phyloP scores from a whole-genome alignment of 2,329 filamentous ascomycete species.

The Botrytis squamosa region DNA sequence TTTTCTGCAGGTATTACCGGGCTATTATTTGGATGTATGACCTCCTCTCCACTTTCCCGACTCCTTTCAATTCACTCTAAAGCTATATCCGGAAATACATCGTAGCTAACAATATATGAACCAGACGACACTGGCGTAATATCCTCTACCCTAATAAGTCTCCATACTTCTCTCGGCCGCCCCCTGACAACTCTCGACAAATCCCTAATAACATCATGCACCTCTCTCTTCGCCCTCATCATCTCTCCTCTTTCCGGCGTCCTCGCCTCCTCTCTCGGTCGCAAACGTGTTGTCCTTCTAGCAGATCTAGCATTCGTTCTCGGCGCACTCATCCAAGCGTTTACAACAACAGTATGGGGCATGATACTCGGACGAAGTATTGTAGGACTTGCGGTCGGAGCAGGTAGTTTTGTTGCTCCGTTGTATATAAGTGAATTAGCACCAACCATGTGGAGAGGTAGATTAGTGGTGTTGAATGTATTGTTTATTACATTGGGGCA shows the following conservation, averaged over 20 bases:
- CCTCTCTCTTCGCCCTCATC: constrained; percentile 63
- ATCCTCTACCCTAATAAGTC: constrained; percentile 64
- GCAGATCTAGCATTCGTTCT: constrained; percentile 66
- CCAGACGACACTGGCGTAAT: constrained; percentile 52
- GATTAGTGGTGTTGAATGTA: constrained; percentile 77
- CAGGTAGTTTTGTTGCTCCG: constrained; percentile 78
- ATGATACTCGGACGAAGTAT: constrained; percentile 70
- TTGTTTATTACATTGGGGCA: constrained; percentile 86
- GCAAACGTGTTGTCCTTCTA: constrained; percentile 60
- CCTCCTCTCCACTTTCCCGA: neutral
- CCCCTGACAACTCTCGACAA: constrained; percentile 63
- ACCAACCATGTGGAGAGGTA: constrained; percentile 71
- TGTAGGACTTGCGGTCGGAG: constrained; percentile 71
- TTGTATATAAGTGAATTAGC: constrained; percentile 86
- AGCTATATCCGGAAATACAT: neutral
- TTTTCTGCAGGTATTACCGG: constrained; percentile 66
- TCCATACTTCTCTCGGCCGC: constrained; percentile 56
- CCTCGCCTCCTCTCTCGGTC: constrained; percentile 61
- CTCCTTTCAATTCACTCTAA: neutral
- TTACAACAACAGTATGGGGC: constrained; percentile 52
- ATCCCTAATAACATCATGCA: constrained; percentile 69
- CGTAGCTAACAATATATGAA: neutral
- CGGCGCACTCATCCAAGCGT: constrained; percentile 66
- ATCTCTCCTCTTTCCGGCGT: constrained; percentile 63
- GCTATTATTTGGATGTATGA: constrained; percentile 63